Percentiles rank a stretch among this genome's conserved stretches.
Conservation (phyloP, 192 early-diverging fungal species). For the Coemansia sp. region DNA sequence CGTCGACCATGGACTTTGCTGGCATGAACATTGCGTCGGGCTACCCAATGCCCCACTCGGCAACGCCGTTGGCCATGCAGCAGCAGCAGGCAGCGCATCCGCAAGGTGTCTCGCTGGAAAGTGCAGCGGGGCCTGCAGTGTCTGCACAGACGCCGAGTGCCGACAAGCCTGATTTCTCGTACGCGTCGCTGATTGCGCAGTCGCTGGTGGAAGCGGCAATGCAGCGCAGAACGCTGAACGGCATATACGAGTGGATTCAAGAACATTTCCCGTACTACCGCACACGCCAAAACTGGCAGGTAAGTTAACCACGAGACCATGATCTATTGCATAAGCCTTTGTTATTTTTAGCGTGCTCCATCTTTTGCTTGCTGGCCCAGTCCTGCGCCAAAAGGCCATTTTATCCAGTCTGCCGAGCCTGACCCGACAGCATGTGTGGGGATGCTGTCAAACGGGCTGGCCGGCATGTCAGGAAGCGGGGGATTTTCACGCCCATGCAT, state of each 20-base stretch:
- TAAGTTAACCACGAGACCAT: conserved; percentile 19
- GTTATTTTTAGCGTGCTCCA: background rate
- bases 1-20: conserved; percentile 52
- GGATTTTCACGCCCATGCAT: conserved; percentile 49
- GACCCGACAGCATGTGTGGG: background rate
- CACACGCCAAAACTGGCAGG: conserved; percentile 63
- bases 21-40: conserved; percentile 52
- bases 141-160: conserved; percentile 23
- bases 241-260: conserved; percentile 85
- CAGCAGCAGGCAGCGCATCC: conserved; percentile 16
- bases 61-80: conserved; percentile 30
- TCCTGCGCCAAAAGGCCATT: background rate
- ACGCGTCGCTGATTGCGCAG: conserved; percentile 81
- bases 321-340: conserved; percentile 9
- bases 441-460: conserved; percentile 1
- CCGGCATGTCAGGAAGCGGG: conserved; percentile 5
- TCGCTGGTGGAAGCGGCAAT: conserved; percentile 70
- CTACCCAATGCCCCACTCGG: conserved; percentile 45
- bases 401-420: background rate
- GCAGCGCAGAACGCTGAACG: conserved; percentile 75
- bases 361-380: background rate
- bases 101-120: conserved; percentile 18
- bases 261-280: conserved; percentile 79
- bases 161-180: conserved; percentile 77
- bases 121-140: conserved; percentile 8